Evolutionary conservation across 1,139 yeast genomes (phyloP).

Genomic region (Blastobotrys capitulatus): DNA sequence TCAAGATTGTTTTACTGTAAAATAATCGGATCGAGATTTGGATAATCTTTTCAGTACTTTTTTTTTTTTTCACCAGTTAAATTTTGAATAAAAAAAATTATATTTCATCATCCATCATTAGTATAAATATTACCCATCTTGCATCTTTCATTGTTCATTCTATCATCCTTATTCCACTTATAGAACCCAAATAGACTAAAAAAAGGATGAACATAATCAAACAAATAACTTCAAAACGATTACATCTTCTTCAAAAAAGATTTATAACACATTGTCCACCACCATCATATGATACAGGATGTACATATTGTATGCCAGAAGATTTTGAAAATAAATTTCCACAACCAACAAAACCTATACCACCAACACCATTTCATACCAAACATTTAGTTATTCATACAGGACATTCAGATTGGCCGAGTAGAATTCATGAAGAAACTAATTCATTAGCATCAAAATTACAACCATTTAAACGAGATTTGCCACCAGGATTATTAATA

Average conservation of each 20-base stretch:
- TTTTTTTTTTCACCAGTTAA: too few species aligned
- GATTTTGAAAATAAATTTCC: conserved; percentile 22
- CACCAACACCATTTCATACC: conserved; percentile 45
- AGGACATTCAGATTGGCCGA: conserved; percentile 46
- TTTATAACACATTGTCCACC: conserved; percentile 39
- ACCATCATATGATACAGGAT: conserved; percentile 54
- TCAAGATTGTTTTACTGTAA: too few species aligned
- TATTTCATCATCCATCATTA: too few species aligned
- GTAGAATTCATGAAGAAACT: conserved; percentile 47
- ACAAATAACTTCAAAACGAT: too few species aligned
- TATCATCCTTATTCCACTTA: too few species aligned
- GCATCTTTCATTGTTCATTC: too few species aligned
- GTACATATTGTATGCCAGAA: conserved; percentile 50
- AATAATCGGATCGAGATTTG: too few species aligned
- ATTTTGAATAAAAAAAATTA: too few species aligned
- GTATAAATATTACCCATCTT: too few species aligned
- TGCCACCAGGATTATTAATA: conserved; percentile 37
- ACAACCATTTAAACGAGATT: conserved; percentile 4
- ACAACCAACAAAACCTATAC: conserved; percentile 17
- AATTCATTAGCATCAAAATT: conserved; percentile 35
- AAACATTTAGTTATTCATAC: conserved; percentile 54
- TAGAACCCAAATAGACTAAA: too few species aligned
- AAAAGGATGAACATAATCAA: too few species aligned
- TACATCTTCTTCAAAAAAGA: not conserved
- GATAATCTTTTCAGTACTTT: too few species aligned